Conservation (phyloP, 2,329 filamentous ascomycete species). For the Hymenoscyphus linearis region DNA sequence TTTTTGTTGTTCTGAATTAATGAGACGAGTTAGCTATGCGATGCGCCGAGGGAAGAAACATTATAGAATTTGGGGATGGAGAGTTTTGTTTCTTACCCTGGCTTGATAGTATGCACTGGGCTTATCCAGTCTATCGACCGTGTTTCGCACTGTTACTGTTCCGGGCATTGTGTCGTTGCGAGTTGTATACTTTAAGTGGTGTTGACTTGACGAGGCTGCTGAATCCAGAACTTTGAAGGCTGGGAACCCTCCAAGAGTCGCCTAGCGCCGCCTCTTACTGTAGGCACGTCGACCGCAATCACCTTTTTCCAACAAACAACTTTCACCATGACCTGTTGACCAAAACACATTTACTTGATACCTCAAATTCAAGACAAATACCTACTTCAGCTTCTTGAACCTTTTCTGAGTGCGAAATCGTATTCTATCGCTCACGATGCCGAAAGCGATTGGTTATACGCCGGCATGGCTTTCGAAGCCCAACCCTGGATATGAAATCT, state of each 20-base stretch:
- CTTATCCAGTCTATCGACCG: conserved; percentile 86
- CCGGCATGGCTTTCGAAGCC: conserved; percentile 81
- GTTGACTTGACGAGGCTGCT: conserved; percentile 2
- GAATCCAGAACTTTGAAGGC: conserved; percentile 10
- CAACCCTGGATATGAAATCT: conserved; percentile 72
- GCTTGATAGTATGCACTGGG: conserved; percentile 89
- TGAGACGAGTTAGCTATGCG: conserved; percentile 19
- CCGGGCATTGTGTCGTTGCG: conserved; percentile 28
- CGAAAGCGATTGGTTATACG: conserved; percentile 78
- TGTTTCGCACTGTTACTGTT: conserved; percentile 46
- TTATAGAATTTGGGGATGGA: conserved; percentile 1
- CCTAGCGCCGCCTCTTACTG: conserved; percentile 21
- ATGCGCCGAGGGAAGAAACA: conserved; percentile 7
- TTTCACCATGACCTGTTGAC: conserved; percentile 11
- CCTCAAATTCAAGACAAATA: conserved; percentile 8
- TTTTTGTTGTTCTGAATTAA: conserved; percentile 47
- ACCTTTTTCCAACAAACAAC: conserved; percentile 19
- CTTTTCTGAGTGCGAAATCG: conserved; percentile 9
- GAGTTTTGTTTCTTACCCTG: conserved; percentile 52
- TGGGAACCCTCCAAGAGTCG: conserved; percentile 9
- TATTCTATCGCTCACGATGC: conserved; percentile 52
- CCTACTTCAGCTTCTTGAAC: conserved; percentile 10
- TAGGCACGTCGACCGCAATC: conserved; percentile 13
- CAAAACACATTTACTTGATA: conserved; percentile 13
- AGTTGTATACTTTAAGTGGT: conserved; percentile 5